Base-by-base conservation (phyloP, 2,329 filamentous ascomycete genomes). In the Boeremia lycopersici region DNA sequence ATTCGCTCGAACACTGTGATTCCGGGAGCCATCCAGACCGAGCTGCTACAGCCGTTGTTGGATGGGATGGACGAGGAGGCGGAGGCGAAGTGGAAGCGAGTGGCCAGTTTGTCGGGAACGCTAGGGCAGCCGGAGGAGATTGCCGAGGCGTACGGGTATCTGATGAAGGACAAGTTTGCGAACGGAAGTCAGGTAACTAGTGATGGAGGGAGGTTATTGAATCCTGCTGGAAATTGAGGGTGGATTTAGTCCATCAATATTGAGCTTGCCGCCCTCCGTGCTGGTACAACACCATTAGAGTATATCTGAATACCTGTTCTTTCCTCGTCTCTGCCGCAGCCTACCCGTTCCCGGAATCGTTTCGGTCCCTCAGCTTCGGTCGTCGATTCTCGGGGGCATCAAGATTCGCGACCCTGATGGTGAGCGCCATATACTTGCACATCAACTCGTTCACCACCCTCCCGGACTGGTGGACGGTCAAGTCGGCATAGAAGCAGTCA, bases 101-200 rank as follows among this genome's bases (percentile, higher is more conserved):
- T 56, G 30, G 60, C 56, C 3, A 69, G 61, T 19, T 50, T 76
- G 42, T 61, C 61, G 33, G 55, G 53, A 3, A 52, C 52, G 7
- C 57, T 71, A 36, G 72, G 70, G 1, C 51, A 57, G 28, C 66
- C 68, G 5, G 63, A 64, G 49, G 78, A 80, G 63, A 62, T 75
- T 48, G 77, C 77, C 1, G 77, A 81, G 67, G 72, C 74, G 17
- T 80, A 79, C 71, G 60, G 75, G 3, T 79, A 74, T 61, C 40
- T 74, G 9, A 80, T 81, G 78, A 74, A 72, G 57, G 77, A 79
- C 65, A 46, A 60, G 31, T 78, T 74, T 61, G 68, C 71, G 9
- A 78, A 72, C 1, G 78, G 77, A 1, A 61, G 54, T 10, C 50
- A 69, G 26, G 58, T 76, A 7, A 62, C 63, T 9, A 67, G 66